Base-by-base conservation (phyloP, 2,329 filamentous ascomycete genomes). In the Phaeomoniella chlamydospora region DNA sequence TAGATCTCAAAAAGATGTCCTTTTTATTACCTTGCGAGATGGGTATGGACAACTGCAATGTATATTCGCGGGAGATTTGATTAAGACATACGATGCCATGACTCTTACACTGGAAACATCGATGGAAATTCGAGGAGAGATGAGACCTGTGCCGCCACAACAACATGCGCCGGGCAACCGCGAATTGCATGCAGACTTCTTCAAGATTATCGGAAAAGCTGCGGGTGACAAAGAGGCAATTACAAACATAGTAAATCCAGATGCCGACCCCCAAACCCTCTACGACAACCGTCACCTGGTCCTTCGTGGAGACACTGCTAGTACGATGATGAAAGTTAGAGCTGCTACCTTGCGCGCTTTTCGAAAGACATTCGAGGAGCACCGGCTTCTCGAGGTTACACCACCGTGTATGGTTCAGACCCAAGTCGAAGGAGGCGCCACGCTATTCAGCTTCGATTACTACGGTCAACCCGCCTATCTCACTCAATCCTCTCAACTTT, bases 401-500 rank as follows among this genome's bases (percentile, higher is more conserved):
- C 87, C 87, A 10, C 87, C 87, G 2, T 85, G 85, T 18, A 78
- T 93, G 58, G 90, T 94, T 41, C 90, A 92, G 65, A 96, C 88
- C 13, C 81, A 94, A 63, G 83, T 93, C 53, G 87, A 96, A 62
- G 87, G 87, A 45, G 87, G 87, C 38, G 75, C 82, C 48, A 94
- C 87, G 3, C 76, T 96, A 26, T 96, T 94, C 72, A 76, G 74
- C 41, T 81, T 93, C 51, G 70, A 81, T 53, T 92, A 90, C 68
- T 94, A 94, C 61, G 80, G 77, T 48, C 82, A 94, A 60, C 73
- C 79, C 48, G 82, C 90, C 40, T 98, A 87, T 66, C 75, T 98
- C 43, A 96, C 90, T 3, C 90, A 98, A 63, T 94, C 87, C 3
- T 93, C 84, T 19, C 90, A 98, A 62, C 75, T 98, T 37, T 98